Evolutionary conservation across 768 basidiomycete genomes (phyloP).

Genomic region (Rhizopogon roseolus): DNA sequence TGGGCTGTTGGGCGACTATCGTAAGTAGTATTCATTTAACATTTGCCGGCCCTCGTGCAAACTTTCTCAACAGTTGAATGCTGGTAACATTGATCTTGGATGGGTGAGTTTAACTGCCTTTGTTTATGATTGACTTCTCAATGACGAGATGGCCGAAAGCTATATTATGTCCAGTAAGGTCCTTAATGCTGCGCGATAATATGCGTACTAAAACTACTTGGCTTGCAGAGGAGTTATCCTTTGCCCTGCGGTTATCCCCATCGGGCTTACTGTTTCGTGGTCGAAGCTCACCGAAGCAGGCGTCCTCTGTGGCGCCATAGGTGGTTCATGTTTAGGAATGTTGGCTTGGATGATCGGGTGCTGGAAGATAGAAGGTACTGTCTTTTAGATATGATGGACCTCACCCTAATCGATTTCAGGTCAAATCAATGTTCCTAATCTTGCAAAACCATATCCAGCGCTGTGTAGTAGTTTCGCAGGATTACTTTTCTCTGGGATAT

Average conservation of each 20-base stretch:
- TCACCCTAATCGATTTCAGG: constrained; percentile 14
- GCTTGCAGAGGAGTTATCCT: constrained; percentile 40
- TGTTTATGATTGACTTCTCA: not conserved
- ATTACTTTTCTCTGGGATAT: constrained; percentile 32
- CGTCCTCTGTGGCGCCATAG: constrained; percentile 36
- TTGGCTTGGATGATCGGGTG: constrained; percentile 49
- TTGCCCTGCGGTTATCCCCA: constrained; percentile 46
- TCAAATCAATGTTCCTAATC: constrained; percentile 29
- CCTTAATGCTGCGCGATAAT: not conserved
- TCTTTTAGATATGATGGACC: not conserved
- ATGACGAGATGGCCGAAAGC: constrained; percentile 12
- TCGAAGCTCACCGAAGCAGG: constrained; percentile 37
- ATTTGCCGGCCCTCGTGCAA: not conserved
- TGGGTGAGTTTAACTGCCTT: constrained; percentile 29
- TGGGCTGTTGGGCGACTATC: constrained; percentile 38
- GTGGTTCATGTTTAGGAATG: constrained; percentile 39
- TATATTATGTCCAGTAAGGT: constrained; percentile 44
- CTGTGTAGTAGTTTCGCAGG: constrained; percentile 35
- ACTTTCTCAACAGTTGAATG: constrained; percentile 30
- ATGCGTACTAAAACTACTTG: not conserved
- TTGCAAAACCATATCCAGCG: constrained; percentile 35
- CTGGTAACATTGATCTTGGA: constrained; percentile 40
- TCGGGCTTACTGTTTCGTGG: constrained; percentile 43
- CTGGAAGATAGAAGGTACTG: constrained; percentile 41
- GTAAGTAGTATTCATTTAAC: constrained; percentile 14